Evolutionary conservation across 768 basidiomycete genomes (phyloP).

Genomic region (Dendrothele bispora): DNA sequence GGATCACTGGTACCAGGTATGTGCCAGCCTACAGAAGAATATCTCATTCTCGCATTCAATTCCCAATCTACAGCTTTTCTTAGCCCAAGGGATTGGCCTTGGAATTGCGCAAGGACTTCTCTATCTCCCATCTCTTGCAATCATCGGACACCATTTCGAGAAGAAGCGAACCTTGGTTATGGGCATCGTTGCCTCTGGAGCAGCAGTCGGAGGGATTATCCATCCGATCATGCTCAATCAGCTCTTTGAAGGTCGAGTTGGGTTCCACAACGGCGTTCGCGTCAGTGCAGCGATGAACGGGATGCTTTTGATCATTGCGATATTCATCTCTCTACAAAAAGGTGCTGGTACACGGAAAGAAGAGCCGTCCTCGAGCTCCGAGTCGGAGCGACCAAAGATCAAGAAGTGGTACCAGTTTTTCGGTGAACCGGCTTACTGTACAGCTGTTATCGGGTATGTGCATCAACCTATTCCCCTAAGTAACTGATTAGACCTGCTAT

Average conservation of each 20-base stretch:
- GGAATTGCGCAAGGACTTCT: slow-evolving; percentile 38
- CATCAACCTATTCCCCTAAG: neutral
- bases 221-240: slow-evolving; percentile 50
- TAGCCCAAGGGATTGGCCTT: slow-evolving; percentile 35
- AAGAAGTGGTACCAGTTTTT: slow-evolving; percentile 10
- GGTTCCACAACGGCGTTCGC: slow-evolving; percentile 36
- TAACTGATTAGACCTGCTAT: neutral
- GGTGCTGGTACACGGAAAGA: slow-evolving; percentile 26
- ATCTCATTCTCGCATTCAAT: slow-evolving; percentile 27
- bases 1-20: slow-evolving; percentile 34
- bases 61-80: slow-evolving; percentile 36
- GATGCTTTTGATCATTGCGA: slow-evolving; percentile 26
- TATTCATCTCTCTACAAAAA: slow-evolving; percentile 26
- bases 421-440: slow-evolving; percentile 18
- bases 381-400: slow-evolving; percentile 2
- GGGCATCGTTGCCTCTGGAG: slow-evolving; percentile 46
- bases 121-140: slow-evolving; percentile 39
- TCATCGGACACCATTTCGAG: slow-evolving; percentile 46
- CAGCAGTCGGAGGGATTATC: slow-evolving; percentile 28
- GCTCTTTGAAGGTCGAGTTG: slow-evolving; percentile 19
- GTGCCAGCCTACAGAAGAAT: slow-evolving; percentile 10
- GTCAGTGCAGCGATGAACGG: slow-evolving; percentile 32
- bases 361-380: neutral
- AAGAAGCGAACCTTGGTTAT: slow-evolving; percentile 41
- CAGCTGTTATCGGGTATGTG: slow-evolving; percentile 15